Conservation (phyloP, 257 asterid genomes). For the Oldenlandia corymbosa region DNA sequence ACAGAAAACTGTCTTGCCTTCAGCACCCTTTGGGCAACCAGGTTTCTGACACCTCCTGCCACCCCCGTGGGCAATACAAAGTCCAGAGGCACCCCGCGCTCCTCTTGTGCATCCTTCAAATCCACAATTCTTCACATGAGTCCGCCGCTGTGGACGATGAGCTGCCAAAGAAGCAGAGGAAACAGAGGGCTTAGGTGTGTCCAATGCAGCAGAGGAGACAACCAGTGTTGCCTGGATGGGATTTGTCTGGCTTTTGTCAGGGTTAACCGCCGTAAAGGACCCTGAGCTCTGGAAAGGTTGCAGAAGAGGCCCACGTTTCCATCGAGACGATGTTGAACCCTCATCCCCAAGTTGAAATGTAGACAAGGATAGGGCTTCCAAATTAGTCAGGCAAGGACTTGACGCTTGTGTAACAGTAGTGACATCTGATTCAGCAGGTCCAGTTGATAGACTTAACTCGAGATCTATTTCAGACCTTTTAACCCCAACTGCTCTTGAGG, state of each 20-base stretch:
- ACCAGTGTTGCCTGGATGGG: slow-evolving; percentile 10
- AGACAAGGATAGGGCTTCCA: slow-evolving; percentile 22
- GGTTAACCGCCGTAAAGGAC: slow-evolving; percentile 12
- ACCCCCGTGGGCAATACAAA: slow-evolving; percentile 64
- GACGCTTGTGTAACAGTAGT: slow-evolving; percentile 32
- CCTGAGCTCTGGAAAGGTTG: slow-evolving; percentile 27
- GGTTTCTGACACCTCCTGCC: slow-evolving; percentile 58
- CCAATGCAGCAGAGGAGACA: slow-evolving; percentile 10
- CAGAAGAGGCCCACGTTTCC: slow-evolving; percentile 42
- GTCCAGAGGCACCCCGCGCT: slow-evolving; percentile 67
- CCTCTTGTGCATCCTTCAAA: slow-evolving; percentile 57
- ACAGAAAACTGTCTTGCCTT: slow-evolving; percentile 53
- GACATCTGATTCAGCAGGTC: slow-evolving; percentile 42
- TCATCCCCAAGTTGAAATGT: slow-evolving; percentile 39
- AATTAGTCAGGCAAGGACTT: slow-evolving; percentile 17
- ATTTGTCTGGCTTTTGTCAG: slow-evolving; percentile 3
- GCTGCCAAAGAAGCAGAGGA: slow-evolving; percentile 17
- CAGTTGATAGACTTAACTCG: slow-evolving; percentile 51
- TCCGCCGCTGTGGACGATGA: slow-evolving; percentile 24
- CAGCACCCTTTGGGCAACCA: slow-evolving; percentile 64
- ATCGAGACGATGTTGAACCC: slow-evolving; percentile 60
- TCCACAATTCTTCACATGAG: slow-evolving; percentile 32
- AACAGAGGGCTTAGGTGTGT: slow-evolving; percentile 14
- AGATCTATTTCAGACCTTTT: slow-evolving; percentile 43
- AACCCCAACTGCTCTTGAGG: slow-evolving; percentile 15